Evolutionary conservation across 23 red algal species (phyloP), one percentile per base, ranked within the genome.

Genomic region (Cyanidium caldarium): DNA sequence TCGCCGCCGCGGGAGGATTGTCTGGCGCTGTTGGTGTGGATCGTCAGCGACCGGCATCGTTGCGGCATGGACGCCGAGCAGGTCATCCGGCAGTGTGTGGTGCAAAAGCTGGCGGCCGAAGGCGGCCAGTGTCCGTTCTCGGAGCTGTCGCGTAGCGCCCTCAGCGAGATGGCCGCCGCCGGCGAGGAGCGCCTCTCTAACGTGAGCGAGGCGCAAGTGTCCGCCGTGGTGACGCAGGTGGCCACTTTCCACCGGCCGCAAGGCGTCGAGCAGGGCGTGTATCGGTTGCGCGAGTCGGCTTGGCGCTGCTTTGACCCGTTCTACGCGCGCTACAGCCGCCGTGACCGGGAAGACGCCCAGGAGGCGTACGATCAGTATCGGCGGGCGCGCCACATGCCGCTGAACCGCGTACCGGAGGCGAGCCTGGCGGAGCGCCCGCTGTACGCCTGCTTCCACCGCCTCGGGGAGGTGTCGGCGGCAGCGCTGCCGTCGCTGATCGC

Each of bases 231-330:
- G n/a, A 76, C 1, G 46, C 68, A 46, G n/a, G 75, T 89, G 38
- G 86, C 65, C 0, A 36, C 42, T 2, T 89, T 82, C 29, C 26
- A 74, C 35, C 44, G 69, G 10, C 86, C 86, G 16, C 65, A 44
- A 37, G 72, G 58, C 33, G 77, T 89, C 77, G 72, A 89, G 70
- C 86, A 89, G 35, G 86, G 86, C 15, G 39, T 34, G 26, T 89
- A 89, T 56, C 45, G 28, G 2, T 45, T 89, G 3, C 72, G 67
- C 33, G 70, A 69, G 28, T 58, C 41, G 7, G 38, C 68, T 3
- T 89, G 86, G 86, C 16, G 37, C 42, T 46, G 75, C 43, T 89
- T 78, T 67, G 86, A 89, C 70, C 86, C 86, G 28, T 89, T 89
- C 68, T 35, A 42, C 46, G 70, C 86, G 25, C 86, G 82, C 34